Percentiles rank a stretch among this genome's conserved stretches.
Conservation (phyloP, 2,329 filamentous ascomycete genomes). For the Bipolaris victoriae region DNA sequence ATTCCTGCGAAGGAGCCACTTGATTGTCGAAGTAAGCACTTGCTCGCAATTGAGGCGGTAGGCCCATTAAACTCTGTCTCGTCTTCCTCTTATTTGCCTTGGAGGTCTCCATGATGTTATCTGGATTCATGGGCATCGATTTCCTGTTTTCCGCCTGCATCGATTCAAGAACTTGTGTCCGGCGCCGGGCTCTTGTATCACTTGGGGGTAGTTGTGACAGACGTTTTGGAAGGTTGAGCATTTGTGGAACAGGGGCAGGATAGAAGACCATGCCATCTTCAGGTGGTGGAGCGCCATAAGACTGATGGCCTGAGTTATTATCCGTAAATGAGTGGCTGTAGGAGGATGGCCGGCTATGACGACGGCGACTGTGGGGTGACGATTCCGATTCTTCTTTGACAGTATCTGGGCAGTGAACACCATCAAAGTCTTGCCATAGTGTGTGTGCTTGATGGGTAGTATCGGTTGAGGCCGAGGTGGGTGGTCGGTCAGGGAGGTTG, state of each 20-base stretch:
- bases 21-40: slow-evolving; percentile 80
- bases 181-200: slow-evolving; percentile 69
- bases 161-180: slow-evolving; percentile 73
- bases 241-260: slow-evolving; percentile 89
- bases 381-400: slow-evolving; percentile 39
- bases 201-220: slow-evolving; percentile 75
- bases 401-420: slow-evolving; percentile 71
- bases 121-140: slow-evolving; percentile 49
- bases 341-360: slow-evolving; percentile 34
- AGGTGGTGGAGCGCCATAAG: slow-evolving; percentile 57
- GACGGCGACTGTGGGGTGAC: slow-evolving; percentile 23
- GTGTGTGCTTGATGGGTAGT: slow-evolving; percentile 70
- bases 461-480: slow-evolving; percentile 62
- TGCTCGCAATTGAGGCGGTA: slow-evolving; percentile 88
- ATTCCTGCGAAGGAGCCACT: slow-evolving; percentile 62
- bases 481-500: slow-evolving; percentile 53
- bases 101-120: slow-evolving; percentile 5
- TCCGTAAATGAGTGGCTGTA: slow-evolving; percentile 52
- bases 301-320: slow-evolving; percentile 25
- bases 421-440: slow-evolving; percentile 82
- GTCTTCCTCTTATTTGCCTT: slow-evolving; percentile 37
- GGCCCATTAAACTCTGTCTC: slow-evolving; percentile 55
- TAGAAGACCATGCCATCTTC: slow-evolving; percentile 91
- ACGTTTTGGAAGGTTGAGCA: slow-evolving; percentile 90
- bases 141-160: slow-evolving; percentile 63